Evolutionary conservation across 139 green algal species (phyloP).

Genomic region (Micractinium sp.): DNA sequence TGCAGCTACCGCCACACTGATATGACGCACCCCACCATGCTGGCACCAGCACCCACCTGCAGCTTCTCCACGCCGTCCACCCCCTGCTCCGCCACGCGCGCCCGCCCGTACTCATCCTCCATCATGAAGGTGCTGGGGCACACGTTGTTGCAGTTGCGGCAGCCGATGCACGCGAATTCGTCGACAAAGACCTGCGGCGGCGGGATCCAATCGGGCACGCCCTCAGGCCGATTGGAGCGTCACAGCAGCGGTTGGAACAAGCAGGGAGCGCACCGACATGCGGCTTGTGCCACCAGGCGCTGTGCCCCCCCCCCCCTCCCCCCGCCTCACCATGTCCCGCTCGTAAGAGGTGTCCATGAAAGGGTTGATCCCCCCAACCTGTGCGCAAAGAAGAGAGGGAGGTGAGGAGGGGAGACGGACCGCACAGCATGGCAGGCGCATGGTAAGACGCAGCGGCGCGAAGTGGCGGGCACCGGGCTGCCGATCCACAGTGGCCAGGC

Average conservation of each 20-base stretch:
- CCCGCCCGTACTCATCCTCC: conserved; percentile 71
- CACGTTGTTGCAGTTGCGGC: conserved; percentile 78
- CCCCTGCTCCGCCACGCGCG: conserved; percentile 24
- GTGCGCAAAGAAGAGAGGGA: neutral
- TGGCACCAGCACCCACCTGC: neutral
- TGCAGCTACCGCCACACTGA: too few relatives aligned
- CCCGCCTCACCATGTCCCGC: conserved; percentile 56
- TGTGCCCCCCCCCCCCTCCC: too few relatives aligned
- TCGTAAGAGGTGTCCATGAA: conserved; percentile 51
- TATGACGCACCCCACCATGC: too few relatives aligned
- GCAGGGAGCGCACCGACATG: neutral
- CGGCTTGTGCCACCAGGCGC: too few relatives aligned
- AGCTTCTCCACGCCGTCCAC: conserved; percentile 17
- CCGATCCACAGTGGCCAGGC: too few relatives aligned
- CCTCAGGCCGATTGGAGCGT: too few relatives aligned
- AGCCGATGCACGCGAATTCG: conserved; percentile 86
- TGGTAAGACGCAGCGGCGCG: too few relatives aligned
- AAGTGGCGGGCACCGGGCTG: too few relatives aligned
- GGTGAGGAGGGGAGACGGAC: too few relatives aligned
- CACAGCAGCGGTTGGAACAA: too few relatives aligned
- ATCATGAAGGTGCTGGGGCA: conserved; percentile 78
- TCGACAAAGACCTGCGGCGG: conserved; percentile 85
- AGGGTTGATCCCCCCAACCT: conserved; percentile 32
- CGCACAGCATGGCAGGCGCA: neutral
- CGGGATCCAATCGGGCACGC: too few relatives aligned